Evolutionary conservation across 2,329 filamentous ascomycete species (phyloP).

Genomic region (Colletotrichum australisinense): DNA sequence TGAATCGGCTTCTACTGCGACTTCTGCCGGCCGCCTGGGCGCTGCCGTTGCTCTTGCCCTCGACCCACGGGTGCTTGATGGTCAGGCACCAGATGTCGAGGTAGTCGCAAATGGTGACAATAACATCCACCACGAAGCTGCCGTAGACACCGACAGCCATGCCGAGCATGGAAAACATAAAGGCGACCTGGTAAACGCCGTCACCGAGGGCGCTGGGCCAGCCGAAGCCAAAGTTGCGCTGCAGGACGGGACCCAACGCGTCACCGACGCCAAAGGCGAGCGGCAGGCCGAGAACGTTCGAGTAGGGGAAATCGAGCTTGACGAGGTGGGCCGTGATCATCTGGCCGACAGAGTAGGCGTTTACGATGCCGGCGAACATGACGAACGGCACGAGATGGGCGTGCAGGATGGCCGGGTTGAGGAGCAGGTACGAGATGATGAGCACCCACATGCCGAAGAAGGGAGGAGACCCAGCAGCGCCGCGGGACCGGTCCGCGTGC

Average conservation of each 20-base stretch:
- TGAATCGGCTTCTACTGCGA: conserved; percentile 38
- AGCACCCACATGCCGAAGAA: conserved; percentile 83
- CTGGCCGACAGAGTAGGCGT: conserved; percentile 93
- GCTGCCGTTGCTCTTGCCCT: conserved; percentile 49
- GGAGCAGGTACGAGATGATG: conserved; percentile 81
- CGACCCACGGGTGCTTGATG: conserved; percentile 84
- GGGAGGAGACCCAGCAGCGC: conserved; percentile 81
- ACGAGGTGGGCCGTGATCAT: conserved; percentile 97
- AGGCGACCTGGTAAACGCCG: conserved; percentile 89
- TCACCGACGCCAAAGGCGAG: conserved; percentile 84
- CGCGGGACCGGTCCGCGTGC: conserved; percentile 77
- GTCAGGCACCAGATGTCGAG: conserved; percentile 98
- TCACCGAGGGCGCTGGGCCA: conserved; percentile 83
- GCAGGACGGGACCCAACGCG: conserved; percentile 77
- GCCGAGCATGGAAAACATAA: conserved; percentile 89
- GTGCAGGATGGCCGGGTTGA: conserved; percentile 86
- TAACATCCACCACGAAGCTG: conserved; percentile 96
- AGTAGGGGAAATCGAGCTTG: conserved; percentile 88
- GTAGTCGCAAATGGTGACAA: conserved; percentile 97
- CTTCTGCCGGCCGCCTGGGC: conserved; percentile 51
- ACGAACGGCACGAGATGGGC: conserved; percentile 90
- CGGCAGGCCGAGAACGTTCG: conserved; percentile 85
- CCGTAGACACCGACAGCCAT: conserved; percentile 91
- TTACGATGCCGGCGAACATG: conserved; percentile 88
- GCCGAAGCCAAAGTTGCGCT: conserved; percentile 69